Conservation (phyloP, 2,329 filamentous ascomycete species). For the Chaetomium sp. region DNA sequence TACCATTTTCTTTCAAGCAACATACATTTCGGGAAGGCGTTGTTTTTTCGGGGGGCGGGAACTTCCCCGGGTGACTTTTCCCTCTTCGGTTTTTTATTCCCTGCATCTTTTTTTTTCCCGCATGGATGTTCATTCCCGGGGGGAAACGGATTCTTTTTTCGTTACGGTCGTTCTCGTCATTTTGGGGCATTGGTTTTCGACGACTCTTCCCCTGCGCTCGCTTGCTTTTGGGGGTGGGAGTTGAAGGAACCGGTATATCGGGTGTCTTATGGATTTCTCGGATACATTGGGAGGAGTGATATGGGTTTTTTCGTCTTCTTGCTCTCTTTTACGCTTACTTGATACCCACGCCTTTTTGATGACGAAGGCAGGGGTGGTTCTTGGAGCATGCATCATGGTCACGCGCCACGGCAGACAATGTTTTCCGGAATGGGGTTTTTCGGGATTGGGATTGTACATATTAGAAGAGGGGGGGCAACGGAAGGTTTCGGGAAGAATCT, state of each 20-base stretch:
- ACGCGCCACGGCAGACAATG: neutral
- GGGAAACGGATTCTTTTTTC: neutral
- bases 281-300: neutral
- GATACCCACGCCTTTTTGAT: no score
- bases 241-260: conserved; percentile 1
- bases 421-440: neutral
- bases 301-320: no score
- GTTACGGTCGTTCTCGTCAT: conserved; percentile 4
- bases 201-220: neutral
- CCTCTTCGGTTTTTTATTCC: neutral
- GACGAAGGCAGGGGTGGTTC: neutral
- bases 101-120: neutral
- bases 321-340: no score
- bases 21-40: conserved; percentile 1
- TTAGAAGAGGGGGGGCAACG: neutral
- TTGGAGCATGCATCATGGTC: neutral
- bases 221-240: neutral
- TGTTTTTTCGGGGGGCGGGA: neutral
- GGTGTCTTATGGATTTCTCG: neutral
- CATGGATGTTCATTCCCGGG: neutral
- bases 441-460: neutral
- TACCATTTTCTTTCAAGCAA: neutral
- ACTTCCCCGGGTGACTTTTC: neutral
- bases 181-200: no score
- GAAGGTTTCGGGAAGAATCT: neutral